A percentile compares a stretch with the other conserved stretches of the same genome.
Conservation (phyloP, 345 rosid species). For the Pistacia vera region DNA sequence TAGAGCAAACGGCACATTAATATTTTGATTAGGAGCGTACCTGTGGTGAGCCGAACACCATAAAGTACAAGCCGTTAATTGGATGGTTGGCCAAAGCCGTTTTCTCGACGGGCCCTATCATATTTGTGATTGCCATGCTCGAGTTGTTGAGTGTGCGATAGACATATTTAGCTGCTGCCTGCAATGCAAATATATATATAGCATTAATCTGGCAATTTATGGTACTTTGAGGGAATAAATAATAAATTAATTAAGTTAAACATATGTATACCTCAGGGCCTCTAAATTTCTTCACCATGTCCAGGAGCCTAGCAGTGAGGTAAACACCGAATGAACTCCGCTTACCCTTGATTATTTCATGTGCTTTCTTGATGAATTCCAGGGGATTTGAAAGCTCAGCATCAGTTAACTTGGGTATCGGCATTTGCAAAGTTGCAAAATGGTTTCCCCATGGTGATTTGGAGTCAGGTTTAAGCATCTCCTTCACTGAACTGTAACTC, state of each 20-base stretch:
- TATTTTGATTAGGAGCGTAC: conserved; percentile 2
- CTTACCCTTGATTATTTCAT: neutral
- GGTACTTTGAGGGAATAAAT: neutral
- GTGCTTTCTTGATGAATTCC: conserved; percentile 21
- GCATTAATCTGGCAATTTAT: neutral
- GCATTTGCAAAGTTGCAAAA: conserved; percentile 34
- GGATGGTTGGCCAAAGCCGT: conserved; percentile 43
- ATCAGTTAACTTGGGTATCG: conserved; percentile 19
- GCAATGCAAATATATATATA: neutral
- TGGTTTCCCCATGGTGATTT: conserved; percentile 45
- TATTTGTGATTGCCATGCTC: conserved; percentile 41
- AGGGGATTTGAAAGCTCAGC: conserved; percentile 12
- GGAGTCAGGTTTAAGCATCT: conserved; percentile 36
- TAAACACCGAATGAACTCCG: neutral
- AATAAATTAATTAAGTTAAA: neutral
- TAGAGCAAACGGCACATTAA: no score
- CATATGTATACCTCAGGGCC: conserved; percentile 29
- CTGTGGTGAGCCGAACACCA: conserved; percentile 29
- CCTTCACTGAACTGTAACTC: conserved; percentile 33
- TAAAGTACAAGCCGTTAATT: conserved; percentile 36
- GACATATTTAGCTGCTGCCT: conserved; percentile 8
- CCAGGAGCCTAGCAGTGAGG: conserved; percentile 12
- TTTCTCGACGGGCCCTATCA: conserved; percentile 40
- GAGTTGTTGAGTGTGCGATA: conserved; percentile 8
- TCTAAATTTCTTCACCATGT: neutral